Base-by-base conservation (phyloP, 371 early-diverging fungal genomes). In the Haplosporangium sp. region DNA sequence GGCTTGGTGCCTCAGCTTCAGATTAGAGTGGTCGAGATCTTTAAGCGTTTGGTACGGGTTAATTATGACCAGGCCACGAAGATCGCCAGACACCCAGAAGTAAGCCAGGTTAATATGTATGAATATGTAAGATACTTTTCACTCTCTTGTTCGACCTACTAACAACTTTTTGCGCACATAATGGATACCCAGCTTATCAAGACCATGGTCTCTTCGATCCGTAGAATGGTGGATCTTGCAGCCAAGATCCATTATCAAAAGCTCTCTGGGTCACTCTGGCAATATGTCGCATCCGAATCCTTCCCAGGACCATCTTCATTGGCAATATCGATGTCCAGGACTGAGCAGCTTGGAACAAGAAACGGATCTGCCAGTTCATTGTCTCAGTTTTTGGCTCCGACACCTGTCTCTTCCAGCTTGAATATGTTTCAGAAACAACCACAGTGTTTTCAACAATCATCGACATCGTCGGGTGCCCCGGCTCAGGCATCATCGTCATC, bases 61-160 rank as follows among this genome's bases (percentile, higher is more conserved):
- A 65, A 70, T 8, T 23, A 23, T 20, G 71, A 66, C 20, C 70
- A 70, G 41, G 63, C 76, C 16, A 59, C 62, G 20, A 63, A 51
- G 29, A 63, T 76, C 16, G 43, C 66, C 12, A 13, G 21, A 5
- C 53, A 62, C 16, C 66, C 76, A 6, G 50, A 42, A 51, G 76
- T 76, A 64, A 5, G 56, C 14, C 20, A 50, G 18, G 20, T 14
- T 16, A 20, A 20, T 13, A 14, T 23, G 2, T 9, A 42, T 9
- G 7, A n/a, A 23, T 38, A 10, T 7, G 51, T 9, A 20, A 51
- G 13, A 8, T 12, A 8, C 41, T 13, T 21, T 18, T 61, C 18
- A 43, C 29, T 5, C 4, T 36, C 3, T 42, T 58, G 14, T 41
- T 29, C 23, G 46, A 46, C 46, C 46, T 29, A n/a, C 20, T n/a